A percentile compares a stretch with the other conserved stretches of the same genome.
Evolutionary conservation across 164 flowering plant genomes (phyloP).

Genomic region (Protea cynaroides): DNA sequence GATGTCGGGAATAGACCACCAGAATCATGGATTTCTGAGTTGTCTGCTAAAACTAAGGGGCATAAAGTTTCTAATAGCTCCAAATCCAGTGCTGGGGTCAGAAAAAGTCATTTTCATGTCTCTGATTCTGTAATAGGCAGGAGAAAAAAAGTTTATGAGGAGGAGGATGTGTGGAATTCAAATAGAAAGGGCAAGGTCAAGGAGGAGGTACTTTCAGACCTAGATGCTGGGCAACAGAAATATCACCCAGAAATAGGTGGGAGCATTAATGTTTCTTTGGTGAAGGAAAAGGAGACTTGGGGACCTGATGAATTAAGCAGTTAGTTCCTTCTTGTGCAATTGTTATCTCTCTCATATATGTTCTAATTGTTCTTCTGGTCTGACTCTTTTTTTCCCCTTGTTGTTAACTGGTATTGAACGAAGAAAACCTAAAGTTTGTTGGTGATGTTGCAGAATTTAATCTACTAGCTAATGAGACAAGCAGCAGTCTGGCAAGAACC

Average conservation of each 20-base stretch:
- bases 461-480: slow-evolving; percentile 16
- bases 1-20: slow-evolving; percentile 17
- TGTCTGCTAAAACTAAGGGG: slow-evolving; percentile 23
- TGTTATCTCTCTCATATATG: not conserved
- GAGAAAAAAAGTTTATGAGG: slow-evolving; percentile 23
- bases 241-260: slow-evolving; percentile 24
- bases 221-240: slow-evolving; percentile 17
- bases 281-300: not conserved
- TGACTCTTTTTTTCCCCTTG: not conserved
- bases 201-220: slow-evolving; percentile 17
- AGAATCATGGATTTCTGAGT: slow-evolving; percentile 18
- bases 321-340: slow-evolving; percentile 6
- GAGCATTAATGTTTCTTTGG: not conserved
- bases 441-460: slow-evolving; percentile 13
- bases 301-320: slow-evolving; percentile 8
- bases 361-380: not conserved
- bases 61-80: slow-evolving; percentile 22
- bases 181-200: slow-evolving; percentile 19
- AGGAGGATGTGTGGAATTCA: slow-evolving; percentile 18
- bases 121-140: slow-evolving; percentile 20
- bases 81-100: slow-evolving; percentile 21
- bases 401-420: not conserved
- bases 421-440: slow-evolving; percentile 1
- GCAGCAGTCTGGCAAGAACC: slow-evolving; percentile 21
- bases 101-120: slow-evolving; percentile 28